Base-by-base conservation (phyloP, 2,329 filamentous ascomycete species). In the Botrytis medusae region DNA sequence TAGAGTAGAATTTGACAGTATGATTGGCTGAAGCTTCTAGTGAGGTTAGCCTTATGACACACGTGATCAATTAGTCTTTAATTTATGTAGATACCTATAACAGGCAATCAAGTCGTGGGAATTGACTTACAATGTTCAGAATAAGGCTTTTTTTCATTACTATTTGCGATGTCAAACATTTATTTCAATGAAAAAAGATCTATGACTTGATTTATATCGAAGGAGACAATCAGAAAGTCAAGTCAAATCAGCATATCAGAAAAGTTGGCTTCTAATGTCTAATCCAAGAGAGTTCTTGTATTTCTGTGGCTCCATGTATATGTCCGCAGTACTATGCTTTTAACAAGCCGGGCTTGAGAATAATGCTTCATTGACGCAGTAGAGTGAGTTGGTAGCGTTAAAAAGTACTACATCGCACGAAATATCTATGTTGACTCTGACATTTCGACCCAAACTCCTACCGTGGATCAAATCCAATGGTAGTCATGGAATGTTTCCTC, bases 221-320 rank as follows among this genome's bases (percentile, higher is more conserved):
- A 57, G n/a, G 25, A 57, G n/a, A 57, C 29, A 32, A 29, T 32
- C 51, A 32, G 22, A 22, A 46, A 46, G 9, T 63, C 61, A 44
- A 44, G n/a, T 20, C 61, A 63, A 63, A 61, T n/a, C 20, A 60
- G 20, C 20, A 40, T 20, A 8, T 22, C 20, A 61, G 42, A 32
- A 14, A 54, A 25, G 14, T 54, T 67, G 34, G 46, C 46, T 48
- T 54, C n/a, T 25, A 22, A 25, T 46, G 44, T 22, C 42, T 42
- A 64, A 4, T 4, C n/a, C 46, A 67, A 67, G 64, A 67, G 14
- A 65, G 44, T 65, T 65, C 44, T 65, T 48, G 63, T 48, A 9
- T n/a, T 25, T 65, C 32, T 48, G 44, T n/a, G 18, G 44, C 18
- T 20, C 32, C 18, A 57, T 14, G 48, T 51, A 51, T 40, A 32